Evolutionary conservation across 1,139 yeast genomes (phyloP), one percentile per base, ranked within the genome.

Genomic region (Lodderomyces theae): DNA sequence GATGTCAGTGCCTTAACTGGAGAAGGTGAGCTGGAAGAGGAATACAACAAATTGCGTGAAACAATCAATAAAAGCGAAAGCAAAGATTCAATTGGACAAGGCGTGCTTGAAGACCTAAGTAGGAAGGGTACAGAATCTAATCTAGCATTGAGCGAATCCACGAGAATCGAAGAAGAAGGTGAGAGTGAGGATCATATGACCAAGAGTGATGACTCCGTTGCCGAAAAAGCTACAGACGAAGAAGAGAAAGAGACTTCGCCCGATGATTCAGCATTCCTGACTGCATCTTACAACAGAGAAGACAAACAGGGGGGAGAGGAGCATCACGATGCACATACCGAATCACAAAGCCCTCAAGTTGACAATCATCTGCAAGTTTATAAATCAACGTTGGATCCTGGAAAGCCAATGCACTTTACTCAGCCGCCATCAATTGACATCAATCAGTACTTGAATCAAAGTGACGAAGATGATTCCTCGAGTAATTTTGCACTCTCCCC

Each of bases 1-100:
- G 75, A 82, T 53, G 82, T 82, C 37, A 74, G 68, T 44, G 85
- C 78, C 1, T 58, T 81, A 19, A 60, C 60, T 38, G 48, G 48
- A 19, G 24, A 31, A 18, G 21, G 21, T 13, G 37, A 34, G 9
- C 58, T 56, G 41, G 54, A 54, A 25, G 57, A 57, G 17, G 35
- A 39, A 24, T 42, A 39, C 18, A 41, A 38, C 11, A 39, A 44
- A 31, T 38, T 45, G 19, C 46, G 42, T 9, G 35, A 43, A 21
- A 37, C 42, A 8, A 30, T 40, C 26, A 40, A 42, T 29, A 37
- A 38, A 18, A 39, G 37, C 16, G 38, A 34, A 16, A 45, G 45
- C 16, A 25, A 37, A 26, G 48, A 38, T 21, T 40, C 41, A 16
- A 32, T 37, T 31, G 33, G 40, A 15, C 41, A 37, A 13, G 37